These are phyloP conservation scores for Aegilops umbellulata DNA, from an alignment of 176 grass and related monocot genomes.

Conservation along the genomic window DNA sequence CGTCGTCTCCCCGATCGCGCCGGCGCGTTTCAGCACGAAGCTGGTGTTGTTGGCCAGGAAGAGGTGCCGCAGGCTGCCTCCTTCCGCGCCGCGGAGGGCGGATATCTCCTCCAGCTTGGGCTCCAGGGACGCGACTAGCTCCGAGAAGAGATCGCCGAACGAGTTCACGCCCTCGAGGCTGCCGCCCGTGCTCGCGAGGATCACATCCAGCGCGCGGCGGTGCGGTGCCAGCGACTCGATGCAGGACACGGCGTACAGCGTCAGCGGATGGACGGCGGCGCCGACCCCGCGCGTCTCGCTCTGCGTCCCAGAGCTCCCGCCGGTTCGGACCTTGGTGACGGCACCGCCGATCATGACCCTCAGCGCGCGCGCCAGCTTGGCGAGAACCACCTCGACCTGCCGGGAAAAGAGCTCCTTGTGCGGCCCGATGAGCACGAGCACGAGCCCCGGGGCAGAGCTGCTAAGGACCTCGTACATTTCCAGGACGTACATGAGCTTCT, in stretches of 20 bases:
- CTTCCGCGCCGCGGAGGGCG: neutral
- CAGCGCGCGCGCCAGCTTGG: constrained; percentile 14
- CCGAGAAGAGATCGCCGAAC: neutral
- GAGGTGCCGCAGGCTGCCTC: neutral
- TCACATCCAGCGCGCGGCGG: neutral
- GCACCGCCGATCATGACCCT: neutral
- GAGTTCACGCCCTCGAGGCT: neutral
- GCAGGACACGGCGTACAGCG: constrained; percentile 15
- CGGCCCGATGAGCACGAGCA: neutral
- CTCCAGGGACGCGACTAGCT: constrained; percentile 5
- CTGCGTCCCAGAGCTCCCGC: neutral
- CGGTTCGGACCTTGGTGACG: neutral
- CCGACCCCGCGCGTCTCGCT: no score
- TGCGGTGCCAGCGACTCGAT: constrained; percentile 8
- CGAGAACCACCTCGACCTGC: neutral
- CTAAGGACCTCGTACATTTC: constrained; percentile 8
- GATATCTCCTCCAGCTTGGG: constrained; percentile 10
- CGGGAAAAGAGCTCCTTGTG: constrained; percentile 6
- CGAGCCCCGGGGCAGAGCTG: neutral
- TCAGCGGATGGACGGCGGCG: constrained; percentile 22
- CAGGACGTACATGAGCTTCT: constrained; percentile 30
- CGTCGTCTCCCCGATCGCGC: constrained; percentile 12
- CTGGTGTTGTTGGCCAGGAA: constrained; percentile 30
- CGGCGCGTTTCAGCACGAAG: constrained; percentile 3
- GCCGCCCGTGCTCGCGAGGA: neutral